Conservation (phyloP, 352 stramenopile species). For the Nothophytophthora sp. region DNA sequence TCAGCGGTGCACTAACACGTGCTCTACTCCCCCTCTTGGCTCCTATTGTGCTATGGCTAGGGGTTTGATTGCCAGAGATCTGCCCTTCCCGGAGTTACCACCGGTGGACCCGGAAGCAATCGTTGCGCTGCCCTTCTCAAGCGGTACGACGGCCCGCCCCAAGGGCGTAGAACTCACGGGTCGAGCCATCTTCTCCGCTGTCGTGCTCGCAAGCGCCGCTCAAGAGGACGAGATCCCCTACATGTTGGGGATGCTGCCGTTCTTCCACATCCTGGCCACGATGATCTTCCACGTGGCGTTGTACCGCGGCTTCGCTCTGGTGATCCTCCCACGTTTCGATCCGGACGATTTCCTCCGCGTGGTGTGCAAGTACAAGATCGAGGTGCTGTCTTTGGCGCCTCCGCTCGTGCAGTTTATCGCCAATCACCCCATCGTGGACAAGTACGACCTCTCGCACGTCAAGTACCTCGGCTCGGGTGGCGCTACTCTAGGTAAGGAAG, state of each 20-base stretch:
- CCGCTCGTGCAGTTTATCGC: conserved; percentile 80
- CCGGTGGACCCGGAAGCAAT: conserved; percentile 19
- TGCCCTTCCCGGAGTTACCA: conserved; percentile 27
- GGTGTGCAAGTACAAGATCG: conserved; percentile 70
- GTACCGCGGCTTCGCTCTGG: conserved; percentile 58
- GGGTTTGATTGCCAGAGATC: conserved; percentile 22
- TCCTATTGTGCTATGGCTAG: conserved; percentile 43
- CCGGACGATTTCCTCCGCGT: conserved; percentile 79
- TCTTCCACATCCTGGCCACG: conserved; percentile 93
- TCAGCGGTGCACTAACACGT: neutral
- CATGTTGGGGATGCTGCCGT: conserved; percentile 69
- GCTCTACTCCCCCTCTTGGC: neutral
- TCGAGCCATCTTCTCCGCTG: conserved; percentile 74
- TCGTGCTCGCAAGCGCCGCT: conserved; percentile 55
- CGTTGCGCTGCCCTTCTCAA: conserved; percentile 89
- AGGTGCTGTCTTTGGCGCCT: conserved; percentile 69
- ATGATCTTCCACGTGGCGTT: conserved; percentile 72
- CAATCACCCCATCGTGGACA: conserved; percentile 87
- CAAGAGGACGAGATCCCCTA: conserved; percentile 37
- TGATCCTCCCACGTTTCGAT: conserved; percentile 89
- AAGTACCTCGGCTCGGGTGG: conserved; percentile 76
- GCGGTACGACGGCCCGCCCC: conserved; percentile 89
- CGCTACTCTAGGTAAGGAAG: conserved; percentile 77
- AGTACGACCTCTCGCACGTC: conserved; percentile 84
- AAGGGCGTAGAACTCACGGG: conserved; percentile 91